These are phyloP conservation scores for Colletotrichum noveboracense DNA, from an alignment of 2,329 filamentous ascomycete genomes.

Conservation along the genomic window DNA sequence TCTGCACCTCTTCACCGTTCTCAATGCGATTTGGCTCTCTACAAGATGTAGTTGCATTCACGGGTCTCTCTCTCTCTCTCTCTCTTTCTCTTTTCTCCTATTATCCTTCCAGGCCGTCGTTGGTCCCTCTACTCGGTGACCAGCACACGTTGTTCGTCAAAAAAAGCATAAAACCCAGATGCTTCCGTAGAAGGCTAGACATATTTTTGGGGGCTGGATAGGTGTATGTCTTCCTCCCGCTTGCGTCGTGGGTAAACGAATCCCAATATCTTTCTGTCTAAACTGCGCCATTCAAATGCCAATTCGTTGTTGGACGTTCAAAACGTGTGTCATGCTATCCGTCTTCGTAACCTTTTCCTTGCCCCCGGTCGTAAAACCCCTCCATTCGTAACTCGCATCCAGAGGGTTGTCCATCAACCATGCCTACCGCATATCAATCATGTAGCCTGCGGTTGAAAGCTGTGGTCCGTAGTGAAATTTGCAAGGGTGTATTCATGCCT, in stretches of 20 bases:
- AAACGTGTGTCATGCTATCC: slow-evolving; percentile 4
- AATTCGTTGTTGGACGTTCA: slow-evolving; percentile 17
- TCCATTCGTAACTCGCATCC: slow-evolving; percentile 1
- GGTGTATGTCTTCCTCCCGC: not conserved
- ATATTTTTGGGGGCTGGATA: not conserved
- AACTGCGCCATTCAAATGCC: slow-evolving; percentile 19
- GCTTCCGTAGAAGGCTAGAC: not conserved
- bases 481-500: not conserved
- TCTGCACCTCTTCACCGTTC: not conserved
- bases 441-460: not conserved
- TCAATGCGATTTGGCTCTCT: not conserved
- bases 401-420: not conserved
- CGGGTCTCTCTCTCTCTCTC: not conserved
- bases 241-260: not conserved
- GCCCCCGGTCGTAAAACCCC: not conserved
- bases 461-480: not conserved
- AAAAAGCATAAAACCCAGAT: not conserved
- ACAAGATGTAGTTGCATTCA: not conserved
- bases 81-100: not conserved
- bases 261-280: slow-evolving; percentile 6
- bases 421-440: not conserved
- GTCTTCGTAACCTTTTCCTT: slow-evolving; percentile 11
- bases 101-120: not conserved
- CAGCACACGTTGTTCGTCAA: not conserved
- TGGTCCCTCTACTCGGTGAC: not conserved